phyloP scores from a whole-genome alignment of 1,284 basidiomycete species.

The Exobasidium rhododendri region DNA sequence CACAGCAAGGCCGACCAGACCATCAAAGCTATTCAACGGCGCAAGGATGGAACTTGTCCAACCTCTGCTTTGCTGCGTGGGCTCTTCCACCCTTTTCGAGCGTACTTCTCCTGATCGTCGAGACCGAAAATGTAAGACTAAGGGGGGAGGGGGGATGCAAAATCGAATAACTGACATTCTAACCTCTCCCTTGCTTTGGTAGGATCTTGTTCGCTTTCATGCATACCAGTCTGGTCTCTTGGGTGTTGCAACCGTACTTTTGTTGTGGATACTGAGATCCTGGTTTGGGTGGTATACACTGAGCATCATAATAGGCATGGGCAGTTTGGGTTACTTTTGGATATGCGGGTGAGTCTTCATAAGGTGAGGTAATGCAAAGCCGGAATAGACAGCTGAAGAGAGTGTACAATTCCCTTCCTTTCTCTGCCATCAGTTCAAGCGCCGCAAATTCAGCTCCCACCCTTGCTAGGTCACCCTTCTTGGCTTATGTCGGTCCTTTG shows the following conservation, averaged over 20 bases:
- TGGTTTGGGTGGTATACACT: constrained; percentile 41
- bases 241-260: constrained; percentile 28
- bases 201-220: constrained; percentile 45
- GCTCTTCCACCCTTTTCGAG: constrained; percentile 40
- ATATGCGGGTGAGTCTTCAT: constrained; percentile 40
- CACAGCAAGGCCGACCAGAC: constrained; percentile 10
- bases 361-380: background rate
- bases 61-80: constrained; percentile 38
- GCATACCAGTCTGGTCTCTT: constrained; percentile 43
- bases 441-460: constrained; percentile 17
- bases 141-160: background rate
- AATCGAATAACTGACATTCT: no score
- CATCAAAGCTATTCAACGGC: constrained; percentile 22
- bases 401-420: background rate
- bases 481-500: constrained; percentile 14
- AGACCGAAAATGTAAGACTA: constrained; percentile 38
- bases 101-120: constrained; percentile 37
- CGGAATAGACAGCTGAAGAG: background rate
- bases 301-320: constrained; percentile 42
- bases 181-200: no score
- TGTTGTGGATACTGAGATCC: constrained; percentile 34
- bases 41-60: constrained; percentile 32
- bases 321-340: constrained; percentile 43
- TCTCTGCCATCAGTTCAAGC: background rate
- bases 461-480: constrained; percentile 15